Evolutionary conservation across 306 rosid species (phyloP).

Genomic region (Chamaecrista fasciculata): DNA sequence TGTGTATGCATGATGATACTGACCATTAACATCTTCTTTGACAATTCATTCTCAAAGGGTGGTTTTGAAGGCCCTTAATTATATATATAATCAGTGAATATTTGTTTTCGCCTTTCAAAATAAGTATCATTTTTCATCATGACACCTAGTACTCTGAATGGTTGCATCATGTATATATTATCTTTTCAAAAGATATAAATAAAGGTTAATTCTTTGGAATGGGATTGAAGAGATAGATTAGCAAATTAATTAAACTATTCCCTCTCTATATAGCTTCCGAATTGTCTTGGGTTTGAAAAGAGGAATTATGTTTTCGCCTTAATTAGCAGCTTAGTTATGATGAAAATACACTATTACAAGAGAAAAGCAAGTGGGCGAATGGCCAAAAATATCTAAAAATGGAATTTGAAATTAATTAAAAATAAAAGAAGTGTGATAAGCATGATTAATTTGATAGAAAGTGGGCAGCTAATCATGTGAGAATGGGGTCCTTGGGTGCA

Average conservation of each 20-base stretch:
- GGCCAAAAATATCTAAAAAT: neutral
- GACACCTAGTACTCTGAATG: neutral
- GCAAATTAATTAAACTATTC: neutral
- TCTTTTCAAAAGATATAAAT: neutral
- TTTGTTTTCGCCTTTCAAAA: neutral
- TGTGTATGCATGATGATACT: neutral
- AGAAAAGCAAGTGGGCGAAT: neutral
- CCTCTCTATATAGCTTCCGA: too few relatives aligned
- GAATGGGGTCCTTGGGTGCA: constrained; percentile 22
- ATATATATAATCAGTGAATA: neutral
- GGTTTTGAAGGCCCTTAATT: neutral
- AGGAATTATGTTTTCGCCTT: neutral
- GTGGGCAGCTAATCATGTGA: constrained; percentile 25
- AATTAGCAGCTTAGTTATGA: neutral
- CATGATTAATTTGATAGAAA: constrained; percentile 5
- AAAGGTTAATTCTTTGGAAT: neutral
- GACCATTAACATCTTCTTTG: neutral
- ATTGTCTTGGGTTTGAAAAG: neutral
- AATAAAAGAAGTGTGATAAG: neutral
- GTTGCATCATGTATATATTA: neutral
- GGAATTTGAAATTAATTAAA: neutral
- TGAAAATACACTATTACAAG: neutral
- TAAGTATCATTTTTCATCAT: neutral
- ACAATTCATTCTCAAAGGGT: neutral
- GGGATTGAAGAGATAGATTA: neutral